Evolutionary conservation across 176 grass and related monocot genomes (phyloP).

Genomic region (Tuctoria greenei): DNA sequence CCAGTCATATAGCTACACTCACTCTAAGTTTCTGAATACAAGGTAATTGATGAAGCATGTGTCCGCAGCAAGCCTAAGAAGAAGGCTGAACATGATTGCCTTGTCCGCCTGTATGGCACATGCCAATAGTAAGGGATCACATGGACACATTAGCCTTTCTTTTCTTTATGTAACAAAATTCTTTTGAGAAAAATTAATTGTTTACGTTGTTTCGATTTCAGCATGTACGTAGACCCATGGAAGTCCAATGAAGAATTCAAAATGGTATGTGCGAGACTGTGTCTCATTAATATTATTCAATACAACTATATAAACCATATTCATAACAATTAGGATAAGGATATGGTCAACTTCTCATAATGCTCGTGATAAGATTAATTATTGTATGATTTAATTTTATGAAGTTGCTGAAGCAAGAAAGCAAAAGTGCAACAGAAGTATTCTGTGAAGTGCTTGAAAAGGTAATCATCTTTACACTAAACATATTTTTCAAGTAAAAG

Average conservation of each 20-base stretch:
- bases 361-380: conserved; percentile 21
- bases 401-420: conserved; percentile 78
- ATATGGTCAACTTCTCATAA: not conserved
- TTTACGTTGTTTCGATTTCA: conserved; percentile 49
- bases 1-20: conserved; percentile 24
- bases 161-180: conserved; percentile 34
- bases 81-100: conserved; percentile 52
- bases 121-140: conserved; percentile 70
- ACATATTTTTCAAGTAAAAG: conserved; percentile 21
- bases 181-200: conserved; percentile 25
- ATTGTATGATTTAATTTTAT: conserved; percentile 34
- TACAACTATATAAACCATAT: too few relatives aligned
- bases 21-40: conserved; percentile 42
- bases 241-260: conserved; percentile 68
- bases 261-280: conserved; percentile 61
- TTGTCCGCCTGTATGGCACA: conserved; percentile 86
- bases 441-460: conserved; percentile 63
- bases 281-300: too few relatives aligned
- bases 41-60: conserved; percentile 78
- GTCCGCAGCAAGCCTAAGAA: conserved; percentile 58
- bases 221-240: conserved; percentile 76
- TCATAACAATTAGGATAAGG: conserved; percentile 11
- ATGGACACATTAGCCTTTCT: conserved; percentile 6
- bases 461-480: conserved; percentile 46
- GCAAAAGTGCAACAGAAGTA: conserved; percentile 52